Conservation (phyloP, 345 rosid species). For the Ailanthus altissimus region DNA sequence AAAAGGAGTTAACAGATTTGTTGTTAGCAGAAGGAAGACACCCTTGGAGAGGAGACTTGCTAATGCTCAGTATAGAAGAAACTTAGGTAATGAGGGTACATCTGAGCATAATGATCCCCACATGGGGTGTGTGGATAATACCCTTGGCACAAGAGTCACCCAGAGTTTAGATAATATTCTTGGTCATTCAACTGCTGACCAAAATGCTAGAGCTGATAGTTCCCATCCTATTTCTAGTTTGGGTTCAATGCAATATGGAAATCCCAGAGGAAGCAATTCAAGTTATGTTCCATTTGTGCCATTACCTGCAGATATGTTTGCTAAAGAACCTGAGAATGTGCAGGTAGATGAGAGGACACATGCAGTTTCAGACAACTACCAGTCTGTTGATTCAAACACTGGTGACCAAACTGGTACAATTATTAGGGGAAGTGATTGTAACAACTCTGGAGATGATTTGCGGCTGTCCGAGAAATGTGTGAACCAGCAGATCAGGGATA, state of each 20-base stretch:
- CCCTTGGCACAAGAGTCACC: conserved; percentile 20
- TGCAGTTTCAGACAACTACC: conserved; percentile 22
- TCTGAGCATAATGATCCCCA: conserved; percentile 18
- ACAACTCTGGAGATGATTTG: conserved; percentile 19
- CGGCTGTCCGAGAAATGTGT: conserved; percentile 22
- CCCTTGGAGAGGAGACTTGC: conserved; percentile 81
- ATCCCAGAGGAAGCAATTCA: conserved; percentile 40
- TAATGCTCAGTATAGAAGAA: conserved; percentile 42
- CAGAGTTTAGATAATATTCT: conserved; percentile 48
- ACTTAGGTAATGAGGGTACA: conserved; percentile 30
- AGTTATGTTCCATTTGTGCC: conserved; percentile 75
- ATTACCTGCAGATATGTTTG: conserved; percentile 74
- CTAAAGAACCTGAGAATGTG: conserved; percentile 47
- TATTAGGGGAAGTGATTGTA: conserved; percentile 17
- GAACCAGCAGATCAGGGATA: conserved; percentile 23
- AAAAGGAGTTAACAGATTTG: conserved; percentile 91
- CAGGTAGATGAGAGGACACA: conserved; percentile 31
- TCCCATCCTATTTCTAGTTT: conserved; percentile 23
- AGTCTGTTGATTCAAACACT: conserved; percentile 23
- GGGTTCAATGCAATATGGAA: conserved; percentile 33
- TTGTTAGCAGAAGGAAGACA: conserved; percentile 87
- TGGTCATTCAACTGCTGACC: conserved; percentile 33
- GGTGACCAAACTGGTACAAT: conserved; percentile 23
- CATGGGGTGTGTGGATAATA: conserved; percentile 24
- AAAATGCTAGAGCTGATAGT: conserved; percentile 4